Base-by-base conservation (phyloP, 257 asterid species). In the Plantago major region DNA sequence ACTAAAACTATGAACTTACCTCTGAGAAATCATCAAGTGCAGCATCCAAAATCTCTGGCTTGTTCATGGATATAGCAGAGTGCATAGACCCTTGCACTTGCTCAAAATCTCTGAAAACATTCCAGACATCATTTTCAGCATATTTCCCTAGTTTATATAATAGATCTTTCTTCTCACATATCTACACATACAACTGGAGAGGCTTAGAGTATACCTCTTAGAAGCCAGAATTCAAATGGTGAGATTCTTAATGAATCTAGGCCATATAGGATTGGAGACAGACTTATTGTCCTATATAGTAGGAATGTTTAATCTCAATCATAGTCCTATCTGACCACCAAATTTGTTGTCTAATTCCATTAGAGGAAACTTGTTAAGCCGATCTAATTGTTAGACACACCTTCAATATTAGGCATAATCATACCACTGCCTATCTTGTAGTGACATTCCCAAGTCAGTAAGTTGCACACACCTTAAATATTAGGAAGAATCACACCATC, bases 31-130 rank as follows among this genome's bases (percentile, higher is more conserved):
- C 90, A 82, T 75, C 71, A 38, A 91, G 79, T 5, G 89, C 88
- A 67, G 77, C 88, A 81, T 91, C 96, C 57, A 86, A 71, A 71
- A 76, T 91, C 77, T 87, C 90, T 15, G 87, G 73, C 84, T 87
- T 87, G 82, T 75, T 84, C 78, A 78, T 79, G 7, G 84, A 84
- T 54, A 87, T 87, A 37, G 86, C 93, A 71, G 88, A 79, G 64
- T 78, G 89, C 95, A 90, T 85, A 6, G 80, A 85, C 61, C 76
- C 79, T 57, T 60, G 69, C 49, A 88, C 96, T 63, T 70, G 79
- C 73, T 70, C 79, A 58, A 79, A 77, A 18, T 81, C 82, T 63
- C 98, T 91, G 88, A 70, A 73, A 67, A 17, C 14, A 59, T 30
- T 19, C 49, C 9, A n/a, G 72, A 42, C 17, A 55, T 26, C 67